A percentile compares a stretch with the other conserved stretches of the same genome.
Conservation (phyloP, 345 rosid species). For the Xanthoceras sorbifolium region DNA sequence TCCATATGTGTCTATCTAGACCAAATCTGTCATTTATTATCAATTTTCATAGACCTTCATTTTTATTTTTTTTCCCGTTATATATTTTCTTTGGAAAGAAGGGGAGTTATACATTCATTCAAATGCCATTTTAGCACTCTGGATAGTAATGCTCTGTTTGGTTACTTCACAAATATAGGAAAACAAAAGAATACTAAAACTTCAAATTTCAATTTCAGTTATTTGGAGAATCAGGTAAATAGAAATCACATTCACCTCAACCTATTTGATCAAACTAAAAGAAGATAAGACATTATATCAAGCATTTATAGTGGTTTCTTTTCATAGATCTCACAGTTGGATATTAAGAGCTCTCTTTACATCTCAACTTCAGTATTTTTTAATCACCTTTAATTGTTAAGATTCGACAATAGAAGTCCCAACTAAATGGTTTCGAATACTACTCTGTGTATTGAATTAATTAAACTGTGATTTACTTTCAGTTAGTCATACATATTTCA, state of each 20-base stretch:
- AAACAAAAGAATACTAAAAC: not conserved
- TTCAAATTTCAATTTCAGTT: not conserved
- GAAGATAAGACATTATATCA: not conserved
- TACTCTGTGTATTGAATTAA: not conserved
- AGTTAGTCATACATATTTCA: not conserved
- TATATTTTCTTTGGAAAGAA: not conserved
- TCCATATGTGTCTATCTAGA: not conserved
- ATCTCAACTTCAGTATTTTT: too few relatives aligned
- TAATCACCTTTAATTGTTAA: not conserved
- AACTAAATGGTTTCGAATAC: not conserved
- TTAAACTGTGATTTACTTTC: not conserved
- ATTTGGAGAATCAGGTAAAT: too few relatives aligned
- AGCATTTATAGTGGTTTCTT: not conserved
- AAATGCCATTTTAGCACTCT: not conserved
- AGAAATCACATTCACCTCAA: not conserved
- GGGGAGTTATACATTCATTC: not conserved
- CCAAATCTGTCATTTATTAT: not conserved
- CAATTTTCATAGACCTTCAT: not conserved
- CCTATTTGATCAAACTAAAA: not conserved
- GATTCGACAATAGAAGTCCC: not conserved
- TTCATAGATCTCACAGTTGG: not conserved
- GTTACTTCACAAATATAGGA: not conserved
- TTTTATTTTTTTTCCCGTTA: not conserved
- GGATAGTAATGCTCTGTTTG: not conserved
- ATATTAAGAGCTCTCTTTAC: not conserved